Evolutionary conservation across 768 basidiomycete genomes (phyloP).

Genomic region (Russula olivacea): DNA sequence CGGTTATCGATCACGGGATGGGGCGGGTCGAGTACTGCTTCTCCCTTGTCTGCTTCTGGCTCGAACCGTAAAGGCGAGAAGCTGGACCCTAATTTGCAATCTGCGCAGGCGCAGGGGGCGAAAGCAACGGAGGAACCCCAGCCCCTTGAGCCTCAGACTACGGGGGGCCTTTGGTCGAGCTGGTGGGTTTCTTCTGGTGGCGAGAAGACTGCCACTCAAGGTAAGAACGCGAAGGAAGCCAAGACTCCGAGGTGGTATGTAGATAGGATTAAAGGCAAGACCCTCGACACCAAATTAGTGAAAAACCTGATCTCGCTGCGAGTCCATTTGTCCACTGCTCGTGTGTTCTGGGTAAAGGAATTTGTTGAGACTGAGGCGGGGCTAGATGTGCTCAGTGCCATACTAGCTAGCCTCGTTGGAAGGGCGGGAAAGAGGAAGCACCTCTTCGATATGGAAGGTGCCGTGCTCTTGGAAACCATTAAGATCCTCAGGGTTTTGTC

Average conservation of each 20-base stretch:
- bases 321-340: constrained; percentile 80
- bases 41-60: constrained; percentile 34
- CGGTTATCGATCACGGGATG: constrained; percentile 63
- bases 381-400: constrained; percentile 50
- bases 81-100: constrained; percentile 27
- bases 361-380: constrained; percentile 68
- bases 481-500: constrained; percentile 77
- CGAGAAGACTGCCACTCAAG: constrained; percentile 33
- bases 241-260: constrained; percentile 60
- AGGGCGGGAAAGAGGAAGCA: constrained; percentile 58
- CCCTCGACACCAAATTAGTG: constrained; percentile 53
- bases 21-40: constrained; percentile 39
- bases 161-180: constrained; percentile 68
- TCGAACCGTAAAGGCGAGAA: constrained; percentile 38
- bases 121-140: constrained; percentile 17
- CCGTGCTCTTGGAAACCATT: constrained; percentile 64
- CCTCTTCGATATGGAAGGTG: constrained; percentile 60
- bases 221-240: constrained; percentile 35
- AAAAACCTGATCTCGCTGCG: constrained; percentile 79
- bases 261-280: constrained; percentile 51
- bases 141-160: constrained; percentile 55
- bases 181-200: constrained; percentile 74
- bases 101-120: constrained; percentile 3
- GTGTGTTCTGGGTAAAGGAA: constrained; percentile 67
- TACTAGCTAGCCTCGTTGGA: constrained; percentile 57